Conservation (phyloP, 495 filamentous ascomycete species). For the Jackrogersella minutella region DNA sequence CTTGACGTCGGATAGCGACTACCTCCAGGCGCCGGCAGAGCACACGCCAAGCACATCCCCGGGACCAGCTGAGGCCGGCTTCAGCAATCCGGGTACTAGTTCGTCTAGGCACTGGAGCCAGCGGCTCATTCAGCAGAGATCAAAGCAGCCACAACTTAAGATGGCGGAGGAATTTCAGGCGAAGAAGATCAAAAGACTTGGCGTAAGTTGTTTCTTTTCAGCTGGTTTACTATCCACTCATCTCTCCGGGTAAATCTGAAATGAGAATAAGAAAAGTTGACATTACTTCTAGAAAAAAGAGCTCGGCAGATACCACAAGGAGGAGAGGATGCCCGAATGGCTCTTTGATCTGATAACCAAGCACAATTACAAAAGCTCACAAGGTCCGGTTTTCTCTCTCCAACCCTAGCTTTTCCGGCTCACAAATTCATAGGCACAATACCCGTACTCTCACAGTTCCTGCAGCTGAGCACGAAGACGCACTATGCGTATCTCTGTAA, state of each 20-base stretch:
- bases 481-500: slow-evolving; percentile 82
- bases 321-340: slow-evolving; percentile 87
- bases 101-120: slow-evolving; percentile 26
- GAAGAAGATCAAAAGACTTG: slow-evolving; percentile 41
- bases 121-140: slow-evolving; percentile 26
- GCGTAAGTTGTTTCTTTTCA: slow-evolving; percentile 31
- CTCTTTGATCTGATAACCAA: slow-evolving; percentile 72
- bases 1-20: slow-evolving; percentile 15
- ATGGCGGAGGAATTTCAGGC: neutral
- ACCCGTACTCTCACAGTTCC: slow-evolving; percentile 73
- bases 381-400: slow-evolving; percentile 62
- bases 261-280: slow-evolving; percentile 12
- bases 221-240: neutral
- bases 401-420: slow-evolving; percentile 46
- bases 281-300: slow-evolving; percentile 59
- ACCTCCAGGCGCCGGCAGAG: neutral
- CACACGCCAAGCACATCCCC: neutral
- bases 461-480: slow-evolving; percentile 69
- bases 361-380: slow-evolving; percentile 64
- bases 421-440: slow-evolving; percentile 65
- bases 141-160: neutral
- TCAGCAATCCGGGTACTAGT: neutral
- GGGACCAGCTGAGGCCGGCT: neutral
- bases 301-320: slow-evolving; percentile 85
- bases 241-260: neutral